These are phyloP conservation scores for Umbelopsis ramanniana DNA, from an alignment of 192 early-diverging fungal genomes.

Conservation along the genomic window DNA sequence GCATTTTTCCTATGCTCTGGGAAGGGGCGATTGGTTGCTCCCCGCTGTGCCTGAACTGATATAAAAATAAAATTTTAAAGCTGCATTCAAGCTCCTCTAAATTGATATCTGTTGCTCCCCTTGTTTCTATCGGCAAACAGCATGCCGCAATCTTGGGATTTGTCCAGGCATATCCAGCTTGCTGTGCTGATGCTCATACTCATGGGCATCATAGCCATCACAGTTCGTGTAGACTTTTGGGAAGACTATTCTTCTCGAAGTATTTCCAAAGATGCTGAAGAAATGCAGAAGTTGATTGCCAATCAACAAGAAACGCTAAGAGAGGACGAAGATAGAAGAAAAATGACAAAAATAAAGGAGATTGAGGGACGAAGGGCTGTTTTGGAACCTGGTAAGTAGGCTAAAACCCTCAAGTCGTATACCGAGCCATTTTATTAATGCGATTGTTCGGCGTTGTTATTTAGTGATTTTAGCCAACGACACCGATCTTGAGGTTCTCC, in stretches of 20 bases:
- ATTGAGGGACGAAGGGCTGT: conserved; percentile 14
- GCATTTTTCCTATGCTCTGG: neutral
- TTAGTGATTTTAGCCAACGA: conserved; percentile 2
- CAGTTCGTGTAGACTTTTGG: conserved; percentile 11
- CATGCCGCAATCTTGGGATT: conserved; percentile 9
- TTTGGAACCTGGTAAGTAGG: conserved; percentile 11
- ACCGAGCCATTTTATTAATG: neutral
- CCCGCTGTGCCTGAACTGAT: conserved; percentile 13
- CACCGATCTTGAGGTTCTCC: neutral
- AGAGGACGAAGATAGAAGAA: conserved; percentile 4
- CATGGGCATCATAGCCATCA: neutral
- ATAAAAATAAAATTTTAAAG: neutral
- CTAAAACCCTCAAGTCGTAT: neutral
- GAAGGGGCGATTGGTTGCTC: neutral
- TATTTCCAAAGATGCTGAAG: neutral
- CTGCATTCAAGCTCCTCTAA: neutral
- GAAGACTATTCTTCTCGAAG: neutral
- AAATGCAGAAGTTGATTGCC: neutral
- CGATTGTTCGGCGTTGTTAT: neutral
- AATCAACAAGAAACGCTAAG: conserved; percentile 2
- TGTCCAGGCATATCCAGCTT: conserved; percentile 11
- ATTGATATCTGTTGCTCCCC: neutral
- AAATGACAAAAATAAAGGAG: neutral
- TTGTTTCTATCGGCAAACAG: neutral
- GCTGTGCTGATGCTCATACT: conserved; percentile 12